Evolutionary conservation across 306 rosid species (phyloP), one percentile per base, ranked within the genome.

Genomic region (Glycine tomentella): DNA sequence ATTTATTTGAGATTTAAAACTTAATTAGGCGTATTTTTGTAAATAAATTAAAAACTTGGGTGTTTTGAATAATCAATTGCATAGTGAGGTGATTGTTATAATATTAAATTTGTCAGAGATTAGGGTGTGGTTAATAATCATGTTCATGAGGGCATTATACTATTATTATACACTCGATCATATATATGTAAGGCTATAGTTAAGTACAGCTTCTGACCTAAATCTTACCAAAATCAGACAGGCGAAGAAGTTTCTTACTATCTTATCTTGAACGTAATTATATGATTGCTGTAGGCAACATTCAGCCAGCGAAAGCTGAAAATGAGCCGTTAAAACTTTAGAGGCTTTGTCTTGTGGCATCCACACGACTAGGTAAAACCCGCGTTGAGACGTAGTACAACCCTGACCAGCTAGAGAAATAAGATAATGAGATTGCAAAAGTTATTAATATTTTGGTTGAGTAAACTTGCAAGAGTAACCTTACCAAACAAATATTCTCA

Each of bases 231-330:
- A 15, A 50, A 55, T 55, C 61, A 14, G 17, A 52, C 17, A 14
- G 5, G 14, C 12, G 44, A 38, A 38, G 11, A 62, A 79, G 77
- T 48, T 78, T 73, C 72, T 57, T 38, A 38, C 44, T 38, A 5
- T 9, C 9, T 64, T 84, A n/a, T 13, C 68, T 20, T 25, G 57
- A 78, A 83, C 9, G 76, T 33, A 7, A 58, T 10, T 64, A 64
- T 53, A 73, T 78, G 83, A 83, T 79, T 66, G 83, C 77, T 57
- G 70, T 66, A 66, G 77, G 87, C 17, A 83, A 44, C 79, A 71
- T 83, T 78, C 49, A 17, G 76, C 58, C 42, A 46, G 79, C 71
- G 63, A 65, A 72, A 2, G 50, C 51, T 46, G 75, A 64, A 83
- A 71, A 10, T 9, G 36, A 76, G 62, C 56, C 67, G 11, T 52